A percentile compares a stretch with the other conserved stretches of the same genome.
Evolutionary conservation across 2,329 filamentous ascomycete genomes (phyloP).

Genomic region (Whalleya microplaca): DNA sequence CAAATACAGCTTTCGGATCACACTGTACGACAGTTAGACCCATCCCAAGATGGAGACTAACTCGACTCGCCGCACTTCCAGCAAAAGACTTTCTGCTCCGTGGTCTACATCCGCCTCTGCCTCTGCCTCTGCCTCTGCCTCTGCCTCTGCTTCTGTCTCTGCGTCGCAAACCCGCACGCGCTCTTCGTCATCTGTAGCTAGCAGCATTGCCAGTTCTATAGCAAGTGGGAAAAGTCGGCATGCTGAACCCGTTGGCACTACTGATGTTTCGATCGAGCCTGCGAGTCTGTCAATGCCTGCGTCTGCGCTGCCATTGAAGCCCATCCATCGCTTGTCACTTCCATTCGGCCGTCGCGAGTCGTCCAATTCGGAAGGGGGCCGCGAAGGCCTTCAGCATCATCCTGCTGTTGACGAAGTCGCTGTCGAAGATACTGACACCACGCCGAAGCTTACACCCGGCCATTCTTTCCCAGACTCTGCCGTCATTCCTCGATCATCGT

Average conservation of each 20-base stretch:
- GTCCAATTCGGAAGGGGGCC: slow-evolving; percentile 45
- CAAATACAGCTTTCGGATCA: background rate
- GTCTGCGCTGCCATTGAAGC: slow-evolving; percentile 47
- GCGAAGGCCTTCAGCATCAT: slow-evolving; percentile 41
- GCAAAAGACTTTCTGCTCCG: slow-evolving; percentile 25
- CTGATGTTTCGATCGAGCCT: slow-evolving; percentile 59
- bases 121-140: too few relatives aligned
- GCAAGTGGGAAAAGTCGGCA: slow-evolving; percentile 59
- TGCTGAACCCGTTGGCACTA: slow-evolving; percentile 60
- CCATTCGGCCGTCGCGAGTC: slow-evolving; percentile 50
- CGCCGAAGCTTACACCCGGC: slow-evolving; percentile 48
- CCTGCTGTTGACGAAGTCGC: slow-evolving; percentile 43
- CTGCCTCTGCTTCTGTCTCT: too few relatives aligned
- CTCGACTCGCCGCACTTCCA: slow-evolving; percentile 18
- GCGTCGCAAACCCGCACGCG: slow-evolving; percentile 48
- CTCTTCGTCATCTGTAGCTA: slow-evolving; percentile 40
- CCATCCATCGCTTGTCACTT: slow-evolving; percentile 45
- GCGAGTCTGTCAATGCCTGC: slow-evolving; percentile 69
- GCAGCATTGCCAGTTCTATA: slow-evolving; percentile 37
- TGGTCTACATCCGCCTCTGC: slow-evolving; percentile 31
- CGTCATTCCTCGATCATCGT: slow-evolving; percentile 49
- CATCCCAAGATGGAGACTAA: slow-evolving; percentile 2
- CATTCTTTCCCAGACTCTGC: slow-evolving; percentile 39
- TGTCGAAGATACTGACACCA: slow-evolving; percentile 53
- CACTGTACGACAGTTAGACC: background rate